Base-by-base conservation (phyloP, 2,329 filamentous ascomycete genomes). In the Domatiomyces globalis region DNA sequence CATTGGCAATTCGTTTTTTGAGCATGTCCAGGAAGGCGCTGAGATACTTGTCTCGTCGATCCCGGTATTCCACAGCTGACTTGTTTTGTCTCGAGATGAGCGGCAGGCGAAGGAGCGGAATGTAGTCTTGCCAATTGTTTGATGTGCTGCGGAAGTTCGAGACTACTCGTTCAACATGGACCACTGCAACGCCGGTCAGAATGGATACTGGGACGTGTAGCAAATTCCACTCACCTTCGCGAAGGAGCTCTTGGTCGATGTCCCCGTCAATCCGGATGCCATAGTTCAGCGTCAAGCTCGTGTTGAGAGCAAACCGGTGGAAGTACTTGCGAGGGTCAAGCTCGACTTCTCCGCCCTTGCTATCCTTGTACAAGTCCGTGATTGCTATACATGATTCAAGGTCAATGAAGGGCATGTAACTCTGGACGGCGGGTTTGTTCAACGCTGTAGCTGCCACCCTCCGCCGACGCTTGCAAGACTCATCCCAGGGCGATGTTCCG, bases 81-180 rank as follows among this genome's bases (percentile, higher is more conserved):
- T 72, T 71, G 60, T 79, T 87, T 50, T 61, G 59, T 56, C 75
- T 75, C 29, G 73, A 78, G 2, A 80, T 76, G 57, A 79, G 75
- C n/a, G 59, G 59, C 1, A 87, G 65, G 25, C 86, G 75, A 54
- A 92, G 64, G 4, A 89, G 61, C 0, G 86, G 85, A n/a, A 92
- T 78, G 58, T 90, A 90, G 61, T 92, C 86, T 61, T 87, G 83
- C 79, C 84, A 86, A 64, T 90, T 90, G 63, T 88, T 87, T 60
- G 82, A 86, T 0, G 85, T 90, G 22, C 79, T 84, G 46, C 86
- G 72, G 62, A 89, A 84, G 60, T 85, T 85, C 49, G 81, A 83
- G 20, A 92, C 80, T 4, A 80, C 81, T 27, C 84, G 76, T 65
- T 90, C 86, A 2, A 90, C 85, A 46, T 81, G 73, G 0, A 81